These are phyloP conservation scores for Kockiozyma suomiensis DNA, from an alignment of 805 yeast genomes.

Conservation along the genomic window DNA sequence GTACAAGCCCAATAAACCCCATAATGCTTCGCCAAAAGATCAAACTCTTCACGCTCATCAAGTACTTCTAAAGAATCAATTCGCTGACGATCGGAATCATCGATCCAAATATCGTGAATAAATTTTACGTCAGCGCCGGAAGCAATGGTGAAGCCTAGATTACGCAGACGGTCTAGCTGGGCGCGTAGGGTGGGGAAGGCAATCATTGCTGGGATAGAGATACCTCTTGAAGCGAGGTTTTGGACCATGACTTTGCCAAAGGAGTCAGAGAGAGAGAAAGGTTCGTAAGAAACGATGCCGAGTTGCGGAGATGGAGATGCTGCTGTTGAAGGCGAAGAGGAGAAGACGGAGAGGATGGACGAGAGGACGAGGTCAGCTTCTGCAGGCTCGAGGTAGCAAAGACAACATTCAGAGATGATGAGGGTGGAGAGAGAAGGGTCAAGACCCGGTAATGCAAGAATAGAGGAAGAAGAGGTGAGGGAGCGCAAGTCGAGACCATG, in stretches of 20 bases:
- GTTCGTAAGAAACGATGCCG: conserved; percentile 63
- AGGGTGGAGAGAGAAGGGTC: conserved; percentile 56
- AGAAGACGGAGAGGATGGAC: conserved; percentile 42
- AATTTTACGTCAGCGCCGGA: conserved; percentile 53
- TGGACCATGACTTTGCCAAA: conserved; percentile 71
- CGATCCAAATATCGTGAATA: conserved; percentile 51
- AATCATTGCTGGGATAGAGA: conserved; percentile 60
- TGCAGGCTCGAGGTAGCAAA: conserved; percentile 64
- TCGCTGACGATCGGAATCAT: conserved; percentile 46
- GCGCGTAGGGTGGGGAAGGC: conserved; percentile 52
- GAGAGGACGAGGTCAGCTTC: conserved; percentile 51
- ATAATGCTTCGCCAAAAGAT: conserved; percentile 64
- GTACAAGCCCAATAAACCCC: conserved; percentile 47
- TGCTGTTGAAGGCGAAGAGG: too few species aligned
- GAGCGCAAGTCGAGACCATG: conserved; percentile 58
- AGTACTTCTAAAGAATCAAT: conserved; percentile 62
- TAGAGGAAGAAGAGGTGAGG: conserved; percentile 32
- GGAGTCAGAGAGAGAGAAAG: conserved; percentile 60
- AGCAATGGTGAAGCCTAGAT: conserved; percentile 37
- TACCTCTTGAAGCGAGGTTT: conserved; percentile 63
- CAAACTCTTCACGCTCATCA: conserved; percentile 75
- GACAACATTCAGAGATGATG: conserved; percentile 71
- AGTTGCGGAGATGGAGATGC: too few species aligned
- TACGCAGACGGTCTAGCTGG: conserved; percentile 47
- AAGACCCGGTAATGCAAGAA: conserved; percentile 17